Conservation (phyloP, 306 rosid genomes). For the Hippophae tibetana region DNA sequence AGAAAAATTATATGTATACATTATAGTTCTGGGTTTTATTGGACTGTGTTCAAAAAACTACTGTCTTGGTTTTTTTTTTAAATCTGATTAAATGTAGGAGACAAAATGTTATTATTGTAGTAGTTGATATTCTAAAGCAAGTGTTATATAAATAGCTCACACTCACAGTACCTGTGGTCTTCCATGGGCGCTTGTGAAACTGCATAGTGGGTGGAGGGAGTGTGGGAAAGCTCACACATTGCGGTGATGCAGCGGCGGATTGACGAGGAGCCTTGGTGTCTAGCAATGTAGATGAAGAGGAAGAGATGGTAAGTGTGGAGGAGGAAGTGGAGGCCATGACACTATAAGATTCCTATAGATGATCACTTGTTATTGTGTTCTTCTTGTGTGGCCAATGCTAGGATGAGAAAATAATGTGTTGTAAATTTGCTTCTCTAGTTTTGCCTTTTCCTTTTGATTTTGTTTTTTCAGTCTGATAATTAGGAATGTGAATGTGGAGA, state of each 20-base stretch:
- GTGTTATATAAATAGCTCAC: not conserved
- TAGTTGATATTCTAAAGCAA: not conserved
- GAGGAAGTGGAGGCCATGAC: slow-evolving; percentile 67
- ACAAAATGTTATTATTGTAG: not conserved
- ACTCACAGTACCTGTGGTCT: slow-evolving; percentile 62
- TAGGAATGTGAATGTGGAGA: slow-evolving; percentile 1
- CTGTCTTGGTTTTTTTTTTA: no score
- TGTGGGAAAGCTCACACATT: slow-evolving; percentile 62
- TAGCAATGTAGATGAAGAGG: slow-evolving; percentile 54
- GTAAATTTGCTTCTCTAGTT: slow-evolving; percentile 5
- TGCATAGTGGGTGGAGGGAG: slow-evolving; percentile 49
- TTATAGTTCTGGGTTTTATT: no score
- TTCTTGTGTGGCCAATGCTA: not conserved
- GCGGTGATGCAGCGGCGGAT: slow-evolving; percentile 44
- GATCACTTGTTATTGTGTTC: not conserved
- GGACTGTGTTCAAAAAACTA: no score
- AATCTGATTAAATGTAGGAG: not conserved
- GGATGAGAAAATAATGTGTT: slow-evolving; percentile 12
- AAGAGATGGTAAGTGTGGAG: slow-evolving; percentile 57
- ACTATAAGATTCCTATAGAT: slow-evolving; percentile 14
- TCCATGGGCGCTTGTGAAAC: slow-evolving; percentile 51
- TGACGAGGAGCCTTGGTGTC: slow-evolving; percentile 57
- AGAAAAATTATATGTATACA: no score
- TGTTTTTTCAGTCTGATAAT: slow-evolving; percentile 29
- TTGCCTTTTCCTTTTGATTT: slow-evolving; percentile 3